Percentiles rank a stretch among this genome's conserved stretches.
Conservation (phyloP, 2,329 filamentous ascomycete species). For the Trichoderma afroharzianum region DNA sequence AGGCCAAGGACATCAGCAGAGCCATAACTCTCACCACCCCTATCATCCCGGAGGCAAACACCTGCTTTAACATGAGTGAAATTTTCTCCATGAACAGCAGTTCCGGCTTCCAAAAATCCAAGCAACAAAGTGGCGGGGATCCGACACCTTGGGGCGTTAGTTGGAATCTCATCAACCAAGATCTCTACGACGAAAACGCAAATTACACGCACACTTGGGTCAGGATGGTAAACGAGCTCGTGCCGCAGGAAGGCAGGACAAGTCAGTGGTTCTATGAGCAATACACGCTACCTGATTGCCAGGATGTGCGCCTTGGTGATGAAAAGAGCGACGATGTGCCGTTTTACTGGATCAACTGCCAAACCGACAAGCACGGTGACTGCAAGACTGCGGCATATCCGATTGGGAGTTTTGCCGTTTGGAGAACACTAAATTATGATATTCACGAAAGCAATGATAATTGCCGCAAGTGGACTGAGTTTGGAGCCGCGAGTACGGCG, state of each 20-base stretch:
- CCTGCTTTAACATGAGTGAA: conserved; percentile 24
- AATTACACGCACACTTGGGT: background rate
- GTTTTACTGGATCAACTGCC: background rate
- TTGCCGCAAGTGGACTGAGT: background rate
- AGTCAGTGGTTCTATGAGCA: background rate
- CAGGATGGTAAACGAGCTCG: background rate
- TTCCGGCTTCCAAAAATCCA: conserved; percentile 16
- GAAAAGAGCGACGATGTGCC: background rate
- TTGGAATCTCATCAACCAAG: background rate
- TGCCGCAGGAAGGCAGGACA: background rate
- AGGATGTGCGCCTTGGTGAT: background rate
- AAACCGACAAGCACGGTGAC: background rate
- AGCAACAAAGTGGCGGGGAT: background rate
- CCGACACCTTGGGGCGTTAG: background rate
- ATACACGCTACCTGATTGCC: background rate
- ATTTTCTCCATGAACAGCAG: conserved; percentile 21
- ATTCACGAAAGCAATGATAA: background rate
- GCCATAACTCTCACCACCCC: conserved; percentile 19
- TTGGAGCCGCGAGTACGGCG: background rate
- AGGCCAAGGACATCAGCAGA: conserved; percentile 19
- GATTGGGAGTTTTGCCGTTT: background rate
- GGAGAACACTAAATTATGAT: background rate
- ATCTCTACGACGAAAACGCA: background rate
- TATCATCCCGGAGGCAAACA: conserved; percentile 14
- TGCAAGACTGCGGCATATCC: background rate